Percentiles rank a stretch among this genome's conserved stretches.
These are phyloP conservation scores for Lathyrus aphaca DNA, from an alignment of 306 rosid genomes.

Conservation along the genomic window DNA sequence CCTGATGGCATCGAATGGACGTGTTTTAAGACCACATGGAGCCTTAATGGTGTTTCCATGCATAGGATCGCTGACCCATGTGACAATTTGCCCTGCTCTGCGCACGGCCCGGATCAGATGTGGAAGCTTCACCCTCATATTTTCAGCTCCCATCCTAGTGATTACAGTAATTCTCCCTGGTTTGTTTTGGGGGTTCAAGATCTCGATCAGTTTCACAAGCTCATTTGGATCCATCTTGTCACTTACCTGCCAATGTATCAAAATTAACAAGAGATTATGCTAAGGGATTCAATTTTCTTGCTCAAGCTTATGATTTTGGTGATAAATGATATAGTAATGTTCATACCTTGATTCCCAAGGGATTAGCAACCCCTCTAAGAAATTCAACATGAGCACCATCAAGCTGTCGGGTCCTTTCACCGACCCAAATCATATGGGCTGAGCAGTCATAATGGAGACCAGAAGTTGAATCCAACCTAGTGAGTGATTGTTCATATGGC, in stretches of 20 bases:
- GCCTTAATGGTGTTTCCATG: conserved; percentile 99
- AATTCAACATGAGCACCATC: conserved; percentile 99
- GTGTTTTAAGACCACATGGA: conserved; percentile 99
- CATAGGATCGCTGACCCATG: conserved; percentile 99
- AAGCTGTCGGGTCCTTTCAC: conserved; percentile 92
- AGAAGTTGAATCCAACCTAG: conserved; percentile 96
- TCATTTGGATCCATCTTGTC: conserved; percentile 96
- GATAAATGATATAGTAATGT: background rate
- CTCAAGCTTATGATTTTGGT: conserved; percentile 5
- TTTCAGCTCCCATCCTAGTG: conserved; percentile 99
- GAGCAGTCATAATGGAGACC: conserved; percentile 95
- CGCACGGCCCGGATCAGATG: conserved; percentile 95
- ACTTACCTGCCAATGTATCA: conserved; percentile 63
- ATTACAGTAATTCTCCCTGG: conserved; percentile 93
- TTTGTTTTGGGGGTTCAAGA: conserved; percentile 92
- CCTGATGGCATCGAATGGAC: conserved; percentile 94
- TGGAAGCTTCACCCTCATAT: conserved; percentile 99
- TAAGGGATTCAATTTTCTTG: background rate
- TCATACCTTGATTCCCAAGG: conserved; percentile 90
- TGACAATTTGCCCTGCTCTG: conserved; percentile 85
- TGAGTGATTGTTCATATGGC: conserved; percentile 95
- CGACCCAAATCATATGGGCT: conserved; percentile 97
- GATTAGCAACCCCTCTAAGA: conserved; percentile 93
- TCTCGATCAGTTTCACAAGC: conserved; percentile 86
- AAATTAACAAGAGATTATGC: conserved; percentile 24